Conservation (phyloP, 2,329 filamentous ascomycete species). For the Cryphonectria naterciae region DNA sequence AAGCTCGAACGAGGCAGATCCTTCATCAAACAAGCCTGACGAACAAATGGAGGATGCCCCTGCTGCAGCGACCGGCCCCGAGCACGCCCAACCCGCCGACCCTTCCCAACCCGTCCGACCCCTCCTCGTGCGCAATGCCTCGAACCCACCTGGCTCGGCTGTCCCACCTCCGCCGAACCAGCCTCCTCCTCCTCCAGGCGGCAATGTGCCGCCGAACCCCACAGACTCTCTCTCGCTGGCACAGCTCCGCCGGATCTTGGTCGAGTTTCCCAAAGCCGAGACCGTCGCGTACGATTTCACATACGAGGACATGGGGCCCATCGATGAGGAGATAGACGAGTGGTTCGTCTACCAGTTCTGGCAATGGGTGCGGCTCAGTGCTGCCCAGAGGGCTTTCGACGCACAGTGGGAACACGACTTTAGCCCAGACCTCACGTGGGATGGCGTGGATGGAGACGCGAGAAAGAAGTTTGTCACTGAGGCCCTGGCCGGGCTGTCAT, state of each 20-base stretch:
- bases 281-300: conserved; percentile 82
- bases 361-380: conserved; percentile 78
- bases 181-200: conserved; percentile 34
- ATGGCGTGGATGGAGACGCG: conserved; percentile 61
- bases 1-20: conserved; percentile 23
- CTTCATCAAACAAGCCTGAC: conserved; percentile 15
- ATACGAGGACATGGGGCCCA: conserved; percentile 72
- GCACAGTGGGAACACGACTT: conserved; percentile 69
- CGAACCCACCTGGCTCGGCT: conserved; percentile 32
- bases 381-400: conserved; percentile 77
- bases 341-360: conserved; percentile 94
- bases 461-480: conserved; percentile 61
- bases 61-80: conserved; percentile 17
- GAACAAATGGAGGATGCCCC: conserved; percentile 22
- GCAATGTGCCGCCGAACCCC: conserved; percentile 39
- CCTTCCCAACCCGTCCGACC: conserved; percentile 32
- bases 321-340: conserved; percentile 91
- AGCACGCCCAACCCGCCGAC: conserved; percentile 18
- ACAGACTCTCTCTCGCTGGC: conserved; percentile 75
- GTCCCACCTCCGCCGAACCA: conserved; percentile 31
- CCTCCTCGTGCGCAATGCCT: conserved; percentile 37
- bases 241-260: conserved; percentile 73
- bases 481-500: conserved; percentile 51
- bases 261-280: conserved; percentile 72
- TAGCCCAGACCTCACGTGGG: conserved; percentile 61